Evolutionary conservation across 495 filamentous ascomycete genomes (phyloP).

Genomic region (Neurospora sp.): DNA sequence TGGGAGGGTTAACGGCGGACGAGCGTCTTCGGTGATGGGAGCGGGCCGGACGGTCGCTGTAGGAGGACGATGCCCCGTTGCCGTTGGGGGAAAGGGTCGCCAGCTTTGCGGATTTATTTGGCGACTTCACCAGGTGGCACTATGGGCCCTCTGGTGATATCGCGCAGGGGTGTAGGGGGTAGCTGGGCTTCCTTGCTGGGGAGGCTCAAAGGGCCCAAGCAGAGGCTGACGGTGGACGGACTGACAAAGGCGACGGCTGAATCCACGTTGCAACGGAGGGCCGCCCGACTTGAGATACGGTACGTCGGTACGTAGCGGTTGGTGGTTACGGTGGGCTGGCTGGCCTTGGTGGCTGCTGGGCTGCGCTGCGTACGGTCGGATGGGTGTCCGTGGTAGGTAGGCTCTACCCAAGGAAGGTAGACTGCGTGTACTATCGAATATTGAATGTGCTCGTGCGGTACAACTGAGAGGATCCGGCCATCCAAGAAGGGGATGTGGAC

Average conservation of each 20-base stretch:
- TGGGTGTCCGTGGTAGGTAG: background rate
- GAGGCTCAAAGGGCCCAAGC: background rate
- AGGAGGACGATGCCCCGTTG: slow-evolving; percentile 29
- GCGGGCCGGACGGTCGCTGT: slow-evolving; percentile 29
- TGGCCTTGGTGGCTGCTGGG: background rate
- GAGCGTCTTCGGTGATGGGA: slow-evolving; percentile 35
- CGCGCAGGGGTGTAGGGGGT: background rate
- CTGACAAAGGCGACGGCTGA: background rate
- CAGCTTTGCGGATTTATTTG: slow-evolving; percentile 20
- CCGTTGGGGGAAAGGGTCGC: slow-evolving; percentile 28
- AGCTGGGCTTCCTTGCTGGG: background rate
- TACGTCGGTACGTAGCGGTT: background rate
- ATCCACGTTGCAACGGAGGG: background rate
- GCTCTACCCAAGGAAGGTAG: background rate
- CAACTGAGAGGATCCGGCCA: background rate
- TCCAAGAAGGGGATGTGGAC: background rate
- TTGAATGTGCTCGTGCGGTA: background rate
- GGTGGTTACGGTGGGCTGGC: background rate
- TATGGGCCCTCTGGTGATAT: slow-evolving; percentile 1
- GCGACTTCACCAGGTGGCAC: slow-evolving; percentile 9
- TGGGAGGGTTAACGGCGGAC: slow-evolving; percentile 15
- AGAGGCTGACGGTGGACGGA: background rate
- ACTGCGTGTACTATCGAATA: background rate
- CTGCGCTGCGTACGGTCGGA: background rate
- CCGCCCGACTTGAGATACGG: background rate